phyloP scores from a whole-genome alignment of 306 rosid genomes.

The Ammopiptanthus mongolicus region DNA sequence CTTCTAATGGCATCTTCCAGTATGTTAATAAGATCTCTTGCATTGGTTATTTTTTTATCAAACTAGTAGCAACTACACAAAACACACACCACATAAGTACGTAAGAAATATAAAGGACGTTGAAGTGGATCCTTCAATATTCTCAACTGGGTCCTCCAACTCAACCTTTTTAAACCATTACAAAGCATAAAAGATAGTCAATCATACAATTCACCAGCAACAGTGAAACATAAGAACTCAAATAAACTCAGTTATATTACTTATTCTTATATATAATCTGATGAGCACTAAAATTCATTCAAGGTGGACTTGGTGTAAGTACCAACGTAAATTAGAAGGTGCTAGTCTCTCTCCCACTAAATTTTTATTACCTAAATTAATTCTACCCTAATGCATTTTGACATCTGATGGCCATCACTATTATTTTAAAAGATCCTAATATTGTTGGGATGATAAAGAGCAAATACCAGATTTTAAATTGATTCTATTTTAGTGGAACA shows the following conservation, averaged over 20 bases:
- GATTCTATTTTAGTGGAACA: too few species aligned
- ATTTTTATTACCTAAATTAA: too few species aligned
- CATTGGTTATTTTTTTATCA: conserved; percentile 90
- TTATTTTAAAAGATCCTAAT: too few species aligned
- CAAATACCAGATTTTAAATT: too few species aligned
- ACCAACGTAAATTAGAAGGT: too few species aligned
- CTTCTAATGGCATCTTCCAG: conserved; percentile 93
- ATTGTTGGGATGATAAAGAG: too few species aligned
- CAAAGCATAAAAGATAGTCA: not conserved
- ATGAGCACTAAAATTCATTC: not conserved
- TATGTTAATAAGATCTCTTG: conserved; percentile 85
- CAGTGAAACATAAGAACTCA: not conserved
- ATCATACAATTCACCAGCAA: not conserved
- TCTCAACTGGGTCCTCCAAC: conserved; percentile 98
- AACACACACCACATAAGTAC: not conserved
- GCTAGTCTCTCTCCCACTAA: too few species aligned
- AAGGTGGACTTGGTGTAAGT: too few species aligned
- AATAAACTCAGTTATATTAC: not conserved
- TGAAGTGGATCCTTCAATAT: conserved; percentile 88
- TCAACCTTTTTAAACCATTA: conserved; percentile 55
- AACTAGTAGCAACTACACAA: conserved; percentile 86
- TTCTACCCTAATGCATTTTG: too few species aligned
- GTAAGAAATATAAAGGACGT: not conserved
- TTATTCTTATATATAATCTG: not conserved
- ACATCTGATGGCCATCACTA: too few species aligned